phyloP scores from a whole-genome alignment of 169 alveolate genomes.

The Cryptosporidium ubiquitum region DNA sequence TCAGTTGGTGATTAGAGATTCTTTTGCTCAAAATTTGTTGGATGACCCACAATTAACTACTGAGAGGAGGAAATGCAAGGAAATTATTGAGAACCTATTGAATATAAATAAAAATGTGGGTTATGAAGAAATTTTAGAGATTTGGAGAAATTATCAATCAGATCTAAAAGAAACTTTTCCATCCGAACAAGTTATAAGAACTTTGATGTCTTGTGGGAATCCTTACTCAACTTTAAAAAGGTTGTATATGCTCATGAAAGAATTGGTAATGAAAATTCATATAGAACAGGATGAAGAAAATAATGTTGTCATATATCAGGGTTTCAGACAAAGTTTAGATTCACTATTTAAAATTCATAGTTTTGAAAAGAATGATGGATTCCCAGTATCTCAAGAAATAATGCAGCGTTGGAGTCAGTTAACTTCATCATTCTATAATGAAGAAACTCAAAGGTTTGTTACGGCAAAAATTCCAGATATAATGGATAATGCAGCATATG shows the following conservation, averaged over 20 bases:
- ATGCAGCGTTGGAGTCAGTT: conserved; percentile 55
- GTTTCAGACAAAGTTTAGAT: conserved; percentile 36
- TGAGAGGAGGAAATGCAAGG: conserved; percentile 59
- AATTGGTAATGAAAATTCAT: not conserved
- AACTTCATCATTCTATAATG: conserved; percentile 39
- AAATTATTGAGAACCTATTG: conserved; percentile 49
- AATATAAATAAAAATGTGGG: conserved; percentile 56
- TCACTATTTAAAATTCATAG: conserved; percentile 22
- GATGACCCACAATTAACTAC: conserved; percentile 70
- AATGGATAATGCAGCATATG: conserved; percentile 47
- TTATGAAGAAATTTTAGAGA: conserved; percentile 48
- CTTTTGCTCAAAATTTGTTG: conserved; percentile 76
- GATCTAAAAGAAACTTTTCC: conserved; percentile 14
- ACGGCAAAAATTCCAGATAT: conserved; percentile 47
- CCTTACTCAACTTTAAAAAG: not conserved
- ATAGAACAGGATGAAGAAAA: conserved; percentile 14
- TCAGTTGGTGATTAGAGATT: conserved; percentile 88
- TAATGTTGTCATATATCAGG: not conserved
- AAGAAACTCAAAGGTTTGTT: conserved; percentile 26
- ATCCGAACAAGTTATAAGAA: not conserved
- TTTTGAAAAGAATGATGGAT: conserved; percentile 24
- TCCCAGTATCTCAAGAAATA: conserved; percentile 37
- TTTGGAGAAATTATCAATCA: not conserved
- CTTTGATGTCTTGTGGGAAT: conserved; percentile 43
- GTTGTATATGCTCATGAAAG: conserved; percentile 19